phyloP scores from a whole-genome alignment of 2,329 filamentous ascomycete genomes.

The Neonectria punicea region DNA sequence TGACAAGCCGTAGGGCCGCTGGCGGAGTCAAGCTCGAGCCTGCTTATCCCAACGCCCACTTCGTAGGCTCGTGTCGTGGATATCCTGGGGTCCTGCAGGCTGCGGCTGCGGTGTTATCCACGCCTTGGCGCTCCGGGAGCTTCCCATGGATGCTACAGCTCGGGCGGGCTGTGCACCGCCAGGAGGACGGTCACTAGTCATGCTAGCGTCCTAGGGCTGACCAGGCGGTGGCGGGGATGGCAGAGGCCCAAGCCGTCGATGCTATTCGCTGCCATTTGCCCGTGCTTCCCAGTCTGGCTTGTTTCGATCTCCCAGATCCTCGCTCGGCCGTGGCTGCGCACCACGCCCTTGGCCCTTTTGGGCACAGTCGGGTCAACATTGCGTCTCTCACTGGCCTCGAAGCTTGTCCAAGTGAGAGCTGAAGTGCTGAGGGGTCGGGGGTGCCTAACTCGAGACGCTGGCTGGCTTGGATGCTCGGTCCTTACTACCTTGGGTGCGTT shows the following conservation, averaged over 20 bases:
- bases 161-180: slow-evolving; percentile 33
- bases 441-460: slow-evolving; percentile 12
- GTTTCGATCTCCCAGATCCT: slow-evolving; percentile 3
- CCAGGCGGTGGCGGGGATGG: slow-evolving; percentile 28
- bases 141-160: slow-evolving; percentile 12
- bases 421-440: neutral
- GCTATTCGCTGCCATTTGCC: slow-evolving; percentile 10
- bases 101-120: neutral
- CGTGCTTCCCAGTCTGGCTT: slow-evolving; percentile 6
- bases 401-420: slow-evolving; percentile 6
- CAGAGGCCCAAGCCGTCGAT: neutral
- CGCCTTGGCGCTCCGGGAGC: slow-evolving; percentile 12
- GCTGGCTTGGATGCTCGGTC: slow-evolving; percentile 6
- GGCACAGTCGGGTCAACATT: slow-evolving; percentile 3
- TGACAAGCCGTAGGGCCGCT: slow-evolving; percentile 32
- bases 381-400: neutral
- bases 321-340: neutral
- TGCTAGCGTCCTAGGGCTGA: slow-evolving; percentile 43
- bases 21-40: slow-evolving; percentile 31
- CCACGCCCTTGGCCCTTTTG: neutral
- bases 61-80: slow-evolving; percentile 7
- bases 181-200: neutral
- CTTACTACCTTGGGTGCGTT: slow-evolving; percentile 10
- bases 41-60: slow-evolving; percentile 26
- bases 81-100: neutral